Evolutionary conservation across 1,284 basidiomycete species (phyloP), one percentile per base, ranked within the genome.

Genomic region (Ganoderma boninense): DNA sequence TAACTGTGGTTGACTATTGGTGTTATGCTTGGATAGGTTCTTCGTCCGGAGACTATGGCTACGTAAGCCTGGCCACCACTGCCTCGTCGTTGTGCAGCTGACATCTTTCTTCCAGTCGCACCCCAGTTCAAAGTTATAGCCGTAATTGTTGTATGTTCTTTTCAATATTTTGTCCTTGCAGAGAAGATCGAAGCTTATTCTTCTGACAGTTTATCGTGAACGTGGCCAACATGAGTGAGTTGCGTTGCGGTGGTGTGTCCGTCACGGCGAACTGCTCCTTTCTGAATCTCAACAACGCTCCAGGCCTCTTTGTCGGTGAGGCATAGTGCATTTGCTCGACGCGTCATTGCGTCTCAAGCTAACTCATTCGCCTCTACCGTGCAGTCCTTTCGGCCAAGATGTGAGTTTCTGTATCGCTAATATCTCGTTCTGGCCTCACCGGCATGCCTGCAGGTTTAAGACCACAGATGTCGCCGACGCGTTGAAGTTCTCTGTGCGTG

Each of bases 31-130:
- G 4, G 4, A 18, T 35, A 69, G 68, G 29, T 69, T 69, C 49
- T 69, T 69, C 43, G 52, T 64, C 4, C 59, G 68, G 20, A 60
- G 68, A 42, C 59, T 69, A 35, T 69, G 68, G 64, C 40, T 69
- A 1, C 62, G 68, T 69, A 57, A 40, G 67, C 11, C 38, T 2
- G n/a, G 16, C 44, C 18, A 6, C 7, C 18, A 40, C 13, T 0
- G 54, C 14, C 26, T 43, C 26, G 44, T 44, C 18, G 16, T 18
- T 20, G n/a, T n/a, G 32, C 29, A 18, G 10, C 23, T 38, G 6
- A 56, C 18, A 57, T 38, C 29, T 3, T 20, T 20, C 1, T n/a
- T 49, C 10, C 46, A 69, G 68, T 69, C 16, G 49, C 46, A 6
- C 68, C 64, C 2, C 62, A 65, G 18, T 49, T 49, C 7, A 49